Evolutionary conservation across 2,329 filamentous ascomycete genomes (phyloP).

Genomic region (Fusarium sp.): DNA sequence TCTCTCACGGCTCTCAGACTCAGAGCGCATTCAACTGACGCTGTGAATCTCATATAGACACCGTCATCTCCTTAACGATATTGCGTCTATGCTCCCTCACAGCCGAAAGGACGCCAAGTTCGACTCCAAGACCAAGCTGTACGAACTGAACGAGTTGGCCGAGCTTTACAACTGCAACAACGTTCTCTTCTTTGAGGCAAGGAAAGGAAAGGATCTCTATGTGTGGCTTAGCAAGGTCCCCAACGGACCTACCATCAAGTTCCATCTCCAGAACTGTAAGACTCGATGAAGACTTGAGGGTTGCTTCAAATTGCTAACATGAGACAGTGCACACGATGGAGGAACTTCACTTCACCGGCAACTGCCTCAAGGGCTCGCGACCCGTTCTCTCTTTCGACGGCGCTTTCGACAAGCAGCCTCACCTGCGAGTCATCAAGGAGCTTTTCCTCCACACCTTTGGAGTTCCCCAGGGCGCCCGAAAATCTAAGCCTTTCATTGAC

Average conservation of each 20-base stretch:
- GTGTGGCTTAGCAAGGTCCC: conserved; percentile 93
- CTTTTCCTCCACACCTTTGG: conserved; percentile 92
- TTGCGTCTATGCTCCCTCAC: conserved; percentile 91
- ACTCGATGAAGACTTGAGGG: background rate
- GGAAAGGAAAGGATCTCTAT: conserved; percentile 95
- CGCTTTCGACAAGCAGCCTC: conserved; percentile 84
- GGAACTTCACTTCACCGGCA: conserved; percentile 95
- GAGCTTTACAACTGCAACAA: conserved; percentile 95
- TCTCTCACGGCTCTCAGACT: background rate
- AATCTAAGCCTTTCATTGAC: conserved; percentile 96
- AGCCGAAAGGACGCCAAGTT: conserved; percentile 96
- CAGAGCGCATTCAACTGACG: conserved; percentile 40
- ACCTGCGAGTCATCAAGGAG: conserved; percentile 89
- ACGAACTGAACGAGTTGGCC: conserved; percentile 82
- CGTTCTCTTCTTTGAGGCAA: conserved; percentile 93
- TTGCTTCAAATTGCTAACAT: conserved; percentile 43
- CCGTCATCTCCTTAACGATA: conserved; percentile 91
- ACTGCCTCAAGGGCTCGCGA: conserved; percentile 93
- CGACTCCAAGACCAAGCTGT: conserved; percentile 92
- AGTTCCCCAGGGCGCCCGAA: conserved; percentile 88
- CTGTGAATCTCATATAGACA: conserved; percentile 70
- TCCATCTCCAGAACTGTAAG: conserved; percentile 84
- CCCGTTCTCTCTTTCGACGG: conserved; percentile 94
- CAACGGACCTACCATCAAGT: conserved; percentile 73
- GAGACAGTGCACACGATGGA: conserved; percentile 91